A percentile compares a stretch with the other conserved stretches of the same genome.
Evolutionary conservation across 2,329 filamentous ascomycete genomes (phyloP).

Genomic region (Plenodomus lindquistii): DNA sequence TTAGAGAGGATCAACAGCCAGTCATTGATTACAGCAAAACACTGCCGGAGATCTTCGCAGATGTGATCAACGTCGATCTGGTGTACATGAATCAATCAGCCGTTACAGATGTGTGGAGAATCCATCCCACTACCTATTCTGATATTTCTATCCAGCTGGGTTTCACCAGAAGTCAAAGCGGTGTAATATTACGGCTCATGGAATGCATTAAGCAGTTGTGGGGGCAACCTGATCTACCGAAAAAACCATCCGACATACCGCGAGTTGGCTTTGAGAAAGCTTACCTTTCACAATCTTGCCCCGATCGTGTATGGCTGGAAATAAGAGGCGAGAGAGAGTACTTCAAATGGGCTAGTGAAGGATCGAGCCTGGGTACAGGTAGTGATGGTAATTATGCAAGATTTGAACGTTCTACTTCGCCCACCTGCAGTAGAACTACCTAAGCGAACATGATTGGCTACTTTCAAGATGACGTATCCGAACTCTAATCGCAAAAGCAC

Average conservation of each 20-base stretch:
- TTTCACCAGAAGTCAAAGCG: not conserved
- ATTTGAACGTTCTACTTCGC: too few species aligned
- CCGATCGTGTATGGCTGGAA: not conserved
- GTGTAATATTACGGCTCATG: not conserved
- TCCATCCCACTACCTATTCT: not conserved
- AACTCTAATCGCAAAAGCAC: too few species aligned
- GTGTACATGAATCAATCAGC: not conserved
- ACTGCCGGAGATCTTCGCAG: not conserved
- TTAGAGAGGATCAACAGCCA: not conserved
- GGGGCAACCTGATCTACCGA: not conserved
- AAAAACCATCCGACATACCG: not conserved
- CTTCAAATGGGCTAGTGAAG: not conserved
- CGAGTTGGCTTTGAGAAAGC: not conserved
- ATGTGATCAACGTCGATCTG: conserved; percentile 2
- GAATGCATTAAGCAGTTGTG: not conserved
- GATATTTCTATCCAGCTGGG: not conserved
- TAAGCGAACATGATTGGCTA: too few species aligned
- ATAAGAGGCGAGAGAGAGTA: not conserved
- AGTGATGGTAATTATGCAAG: not conserved
- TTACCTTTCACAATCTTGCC: not conserved
- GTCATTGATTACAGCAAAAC: conserved; percentile 1
- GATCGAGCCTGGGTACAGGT: not conserved
- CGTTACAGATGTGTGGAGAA: not conserved
- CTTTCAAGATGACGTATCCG: too few species aligned
- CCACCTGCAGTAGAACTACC: too few species aligned